phyloP scores from a whole-genome alignment of 2,329 filamentous ascomycete species.

The Leptoxyphium fumago region DNA sequence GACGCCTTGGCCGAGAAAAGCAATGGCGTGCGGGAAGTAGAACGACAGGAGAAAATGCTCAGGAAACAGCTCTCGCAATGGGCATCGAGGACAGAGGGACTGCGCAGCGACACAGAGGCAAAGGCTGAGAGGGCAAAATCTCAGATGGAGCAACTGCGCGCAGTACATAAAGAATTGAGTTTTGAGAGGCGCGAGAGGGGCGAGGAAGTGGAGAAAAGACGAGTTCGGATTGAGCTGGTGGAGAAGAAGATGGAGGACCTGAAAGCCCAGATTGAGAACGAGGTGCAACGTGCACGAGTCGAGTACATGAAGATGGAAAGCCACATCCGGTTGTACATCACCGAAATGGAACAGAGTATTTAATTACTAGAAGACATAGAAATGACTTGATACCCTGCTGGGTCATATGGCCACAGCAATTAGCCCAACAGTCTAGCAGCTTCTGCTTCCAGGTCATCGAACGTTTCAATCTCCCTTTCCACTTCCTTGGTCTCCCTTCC shows the following conservation, averaged over 20 bases:
- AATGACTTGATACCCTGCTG: too few relatives aligned
- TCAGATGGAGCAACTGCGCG: constrained; percentile 79
- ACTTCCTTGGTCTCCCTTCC: constrained; percentile 33
- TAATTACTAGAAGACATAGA: constrained; percentile 1
- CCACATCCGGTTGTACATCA: constrained; percentile 94
- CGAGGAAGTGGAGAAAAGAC: constrained; percentile 79
- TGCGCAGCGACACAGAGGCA: constrained; percentile 64
- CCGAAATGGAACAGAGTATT: constrained; percentile 92
- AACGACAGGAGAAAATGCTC: constrained; percentile 71
- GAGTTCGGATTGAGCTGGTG: constrained; percentile 91
- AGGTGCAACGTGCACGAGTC: constrained; percentile 78
- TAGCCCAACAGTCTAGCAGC: constrained; percentile 51
- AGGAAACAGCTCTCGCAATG: constrained; percentile 74
- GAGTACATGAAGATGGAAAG: constrained; percentile 97
- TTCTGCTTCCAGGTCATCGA: constrained; percentile 65
- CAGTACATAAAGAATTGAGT: constrained; percentile 63
- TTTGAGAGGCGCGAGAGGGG: constrained; percentile 78
- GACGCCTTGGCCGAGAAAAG: constrained; percentile 78
- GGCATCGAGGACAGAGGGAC: constrained; percentile 70
- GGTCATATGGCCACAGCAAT: neutral
- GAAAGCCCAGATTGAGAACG: constrained; percentile 92
- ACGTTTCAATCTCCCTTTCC: constrained; percentile 54
- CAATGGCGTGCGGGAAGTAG: constrained; percentile 82
- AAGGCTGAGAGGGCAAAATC: constrained; percentile 70
- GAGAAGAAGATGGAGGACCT: constrained; percentile 99